Conservation (phyloP, 2,329 filamentous ascomycete species). For the Blastomyces emzantsi region DNA sequence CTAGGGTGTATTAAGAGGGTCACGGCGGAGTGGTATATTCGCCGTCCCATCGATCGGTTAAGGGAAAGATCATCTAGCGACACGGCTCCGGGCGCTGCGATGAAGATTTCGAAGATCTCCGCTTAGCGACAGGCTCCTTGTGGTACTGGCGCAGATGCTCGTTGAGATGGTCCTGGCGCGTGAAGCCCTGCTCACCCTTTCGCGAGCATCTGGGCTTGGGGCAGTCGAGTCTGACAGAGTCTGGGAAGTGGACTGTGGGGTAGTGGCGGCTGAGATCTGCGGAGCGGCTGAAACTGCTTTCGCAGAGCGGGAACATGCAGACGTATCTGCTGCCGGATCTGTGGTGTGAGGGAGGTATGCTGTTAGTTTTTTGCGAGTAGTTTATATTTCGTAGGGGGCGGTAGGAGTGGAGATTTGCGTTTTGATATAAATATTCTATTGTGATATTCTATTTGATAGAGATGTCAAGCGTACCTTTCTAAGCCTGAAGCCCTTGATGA, state of each 20-base stretch:
- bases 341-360: neutral
- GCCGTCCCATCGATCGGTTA: neutral
- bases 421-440: neutral
- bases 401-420: neutral
- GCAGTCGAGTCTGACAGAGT: conserved; percentile 36
- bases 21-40: neutral
- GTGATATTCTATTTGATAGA: neutral
- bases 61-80: neutral
- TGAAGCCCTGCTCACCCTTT: conserved; percentile 44
- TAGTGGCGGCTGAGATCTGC: conserved; percentile 45
- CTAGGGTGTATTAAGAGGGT: neutral
- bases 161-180: conserved; percentile 47
- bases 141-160: conserved; percentile 52
- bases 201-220: conserved; percentile 36
- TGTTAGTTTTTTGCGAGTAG: neutral
- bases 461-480: conserved; percentile 5
- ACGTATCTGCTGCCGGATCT: conserved; percentile 15
- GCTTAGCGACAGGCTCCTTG: conserved; percentile 39
- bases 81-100: neutral
- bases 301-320: conserved; percentile 22
- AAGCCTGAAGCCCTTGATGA: neutral
- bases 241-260: conserved; percentile 38
- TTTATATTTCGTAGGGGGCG: neutral
- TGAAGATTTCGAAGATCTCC: conserved; percentile 24
- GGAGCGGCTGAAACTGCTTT: conserved; percentile 35